Evolutionary conservation across 352 stramenopile genomes (phyloP), one percentile per base, ranked within the genome.

Genomic region (Nothophytophthora sp.): DNA sequence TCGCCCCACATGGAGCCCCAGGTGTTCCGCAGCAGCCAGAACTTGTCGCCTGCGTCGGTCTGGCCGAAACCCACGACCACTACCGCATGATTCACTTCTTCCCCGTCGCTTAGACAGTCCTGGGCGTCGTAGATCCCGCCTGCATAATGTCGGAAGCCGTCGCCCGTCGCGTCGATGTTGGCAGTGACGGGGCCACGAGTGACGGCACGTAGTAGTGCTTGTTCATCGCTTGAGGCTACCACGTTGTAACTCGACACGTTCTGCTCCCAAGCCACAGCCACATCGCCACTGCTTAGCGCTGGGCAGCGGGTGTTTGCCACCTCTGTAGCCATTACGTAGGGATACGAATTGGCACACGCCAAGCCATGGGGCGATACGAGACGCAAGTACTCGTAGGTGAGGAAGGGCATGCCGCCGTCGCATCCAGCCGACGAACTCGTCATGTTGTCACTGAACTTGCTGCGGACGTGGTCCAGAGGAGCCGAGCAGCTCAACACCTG

Each of bases 1-100:
- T 92, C 81, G 44, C 84, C 85, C 88, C 86, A 96, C 81, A 95
- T 94, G 1, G 81, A 84, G 0, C 88, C 87, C 88, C 88, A 97
- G 10, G 81, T 95, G 61, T 97, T 97, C 18, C 89, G 89, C 19
- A 97, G 68, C 44, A 95, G 74, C 88, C 88, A 97, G 66, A 92
- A 97, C 53, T 90, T 70, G 1, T 90, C 66, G 1, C 82, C 86
- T 10, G 60, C 51, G 2, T 70, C 65, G 1, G 77, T 93, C 48
- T 92, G 70, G 34, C 83, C 88, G 50, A 89, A 97, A 6, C 88
- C 88, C 6, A 94, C 82, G 22, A 93, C 30, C 35, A 96, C 84
- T 15, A 97, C 86, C 4, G 88, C 88, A 51, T 97, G 84, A 54
- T 95, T 90, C n/a, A 95, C 76, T 48, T 84, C 74, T 5, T 90